These are phyloP conservation scores for Harrya chromipes DNA, from an alignment of 768 basidiomycete genomes.

Conservation along the genomic window DNA sequence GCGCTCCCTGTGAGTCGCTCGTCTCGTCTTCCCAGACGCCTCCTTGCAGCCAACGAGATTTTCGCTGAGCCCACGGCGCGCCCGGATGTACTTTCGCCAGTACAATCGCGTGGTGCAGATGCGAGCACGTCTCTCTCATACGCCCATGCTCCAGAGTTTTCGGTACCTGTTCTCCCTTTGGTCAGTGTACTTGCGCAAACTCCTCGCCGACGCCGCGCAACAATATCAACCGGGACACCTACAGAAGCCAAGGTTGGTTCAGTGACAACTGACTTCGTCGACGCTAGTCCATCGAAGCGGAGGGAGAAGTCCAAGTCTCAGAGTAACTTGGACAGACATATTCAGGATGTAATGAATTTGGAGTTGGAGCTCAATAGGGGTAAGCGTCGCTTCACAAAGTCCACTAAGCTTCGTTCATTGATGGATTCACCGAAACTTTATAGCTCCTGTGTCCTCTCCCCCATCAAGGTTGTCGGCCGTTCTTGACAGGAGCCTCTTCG, in stretches of 20 bases:
- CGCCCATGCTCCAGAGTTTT: conserved; percentile 18
- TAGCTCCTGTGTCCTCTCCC: conserved; percentile 37
- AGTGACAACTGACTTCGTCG: conserved; percentile 31
- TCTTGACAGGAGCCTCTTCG: conserved; percentile 66
- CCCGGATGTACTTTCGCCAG: conserved; percentile 21
- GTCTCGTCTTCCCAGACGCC: conserved; percentile 58
- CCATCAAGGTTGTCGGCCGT: conserved; percentile 60
- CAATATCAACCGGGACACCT: conserved; percentile 65
- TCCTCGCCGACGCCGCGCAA: conserved; percentile 50
- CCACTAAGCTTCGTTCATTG: neutral
- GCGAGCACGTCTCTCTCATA: conserved; percentile 23
- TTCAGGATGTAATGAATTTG: conserved; percentile 61
- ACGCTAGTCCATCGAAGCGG: conserved; percentile 57
- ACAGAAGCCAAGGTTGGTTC: conserved; percentile 32
- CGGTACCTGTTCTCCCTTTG: conserved; percentile 17
- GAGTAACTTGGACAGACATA: conserved; percentile 61
- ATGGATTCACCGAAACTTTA: neutral
- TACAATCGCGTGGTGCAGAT: conserved; percentile 10
- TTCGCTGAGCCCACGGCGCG: conserved; percentile 43
- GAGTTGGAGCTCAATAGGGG: conserved; percentile 64
- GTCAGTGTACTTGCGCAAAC: conserved; percentile 28
- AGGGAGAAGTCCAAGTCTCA: conserved; percentile 67
- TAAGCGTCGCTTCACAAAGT: conserved; percentile 33
- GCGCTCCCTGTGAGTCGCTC: conserved; percentile 13
- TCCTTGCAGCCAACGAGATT: conserved; percentile 68